Percentiles rank a stretch among this genome's conserved stretches.
Evolutionary conservation across 1,284 basidiomycete genomes (phyloP).

Genomic region (Pseudozyma thailandica): DNA sequence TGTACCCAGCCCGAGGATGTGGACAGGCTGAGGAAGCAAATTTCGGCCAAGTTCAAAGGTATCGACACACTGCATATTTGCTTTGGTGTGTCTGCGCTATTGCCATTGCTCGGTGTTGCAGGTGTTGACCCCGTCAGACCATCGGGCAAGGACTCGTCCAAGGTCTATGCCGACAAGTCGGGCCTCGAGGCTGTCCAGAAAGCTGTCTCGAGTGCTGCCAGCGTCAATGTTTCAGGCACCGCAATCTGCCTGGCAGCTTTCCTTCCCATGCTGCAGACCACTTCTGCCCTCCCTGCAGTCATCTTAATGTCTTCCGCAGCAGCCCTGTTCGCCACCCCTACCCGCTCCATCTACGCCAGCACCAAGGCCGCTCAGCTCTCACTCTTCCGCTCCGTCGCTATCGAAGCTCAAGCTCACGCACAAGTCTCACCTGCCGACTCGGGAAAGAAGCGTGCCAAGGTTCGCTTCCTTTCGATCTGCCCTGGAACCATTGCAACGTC

Average conservation of each 20-base stretch:
- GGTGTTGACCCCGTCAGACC: slow-evolving; percentile 72
- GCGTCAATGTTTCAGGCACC: slow-evolving; percentile 71
- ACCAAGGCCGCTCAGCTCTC: slow-evolving; percentile 83
- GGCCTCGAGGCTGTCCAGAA: slow-evolving; percentile 68
- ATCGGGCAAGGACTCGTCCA: slow-evolving; percentile 69
- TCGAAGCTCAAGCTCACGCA: slow-evolving; percentile 73
- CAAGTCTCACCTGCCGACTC: slow-evolving; percentile 8
- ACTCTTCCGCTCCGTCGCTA: slow-evolving; percentile 80
- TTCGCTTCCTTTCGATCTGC: slow-evolving; percentile 59
- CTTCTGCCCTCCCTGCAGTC: slow-evolving; percentile 79
- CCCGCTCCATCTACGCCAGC: slow-evolving; percentile 83
- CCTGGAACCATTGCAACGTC: slow-evolving; percentile 64
- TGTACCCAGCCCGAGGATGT: slow-evolving; percentile 78
- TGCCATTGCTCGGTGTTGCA: slow-evolving; percentile 80
- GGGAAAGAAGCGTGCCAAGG: slow-evolving; percentile 27
- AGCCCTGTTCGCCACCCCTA: slow-evolving; percentile 84
- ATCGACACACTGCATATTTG: slow-evolving; percentile 85
- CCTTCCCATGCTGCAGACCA: slow-evolving; percentile 78
- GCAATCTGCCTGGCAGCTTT: slow-evolving; percentile 70
- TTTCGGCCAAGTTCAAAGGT: slow-evolving; percentile 76
- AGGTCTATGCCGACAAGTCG: slow-evolving; percentile 70
- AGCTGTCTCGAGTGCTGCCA: slow-evolving; percentile 67
- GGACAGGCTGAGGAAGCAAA: slow-evolving; percentile 73
- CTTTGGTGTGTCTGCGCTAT: slow-evolving; percentile 85
- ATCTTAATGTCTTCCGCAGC: slow-evolving; percentile 83